These are phyloP conservation scores for Casuarina glauca DNA, from an alignment of 306 rosid species.

Conservation along the genomic window DNA sequence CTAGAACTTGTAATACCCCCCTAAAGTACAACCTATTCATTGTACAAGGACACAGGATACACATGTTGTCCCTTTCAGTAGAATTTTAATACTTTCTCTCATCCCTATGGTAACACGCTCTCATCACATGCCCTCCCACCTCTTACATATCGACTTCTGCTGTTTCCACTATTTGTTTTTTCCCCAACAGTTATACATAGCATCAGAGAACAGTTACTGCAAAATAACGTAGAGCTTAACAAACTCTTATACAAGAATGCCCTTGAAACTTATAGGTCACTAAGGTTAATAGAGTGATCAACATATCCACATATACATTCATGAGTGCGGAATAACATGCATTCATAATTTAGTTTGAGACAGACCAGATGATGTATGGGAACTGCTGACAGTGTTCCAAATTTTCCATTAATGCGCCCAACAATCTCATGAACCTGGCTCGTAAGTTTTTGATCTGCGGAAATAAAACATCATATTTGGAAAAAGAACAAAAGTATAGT, in stretches of 20 bases:
- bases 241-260: neutral
- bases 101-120: neutral
- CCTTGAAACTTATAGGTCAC: neutral
- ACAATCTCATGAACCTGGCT: constrained; percentile 97
- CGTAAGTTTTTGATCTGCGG: constrained; percentile 86
- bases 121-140: neutral
- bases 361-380: constrained; percentile 93
- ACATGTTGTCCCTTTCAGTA: neutral
- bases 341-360: constrained; percentile 15
- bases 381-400: constrained; percentile 74
- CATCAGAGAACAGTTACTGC: neutral
- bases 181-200: neutral
- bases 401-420: constrained; percentile 91
- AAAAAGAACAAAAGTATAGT: neutral
- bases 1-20: neutral
- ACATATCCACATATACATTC: neutral
- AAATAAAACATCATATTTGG: constrained; percentile 34
- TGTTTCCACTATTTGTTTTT: neutral
- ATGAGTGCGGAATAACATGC: neutral
- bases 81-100: neutral
- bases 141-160: neutral
- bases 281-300: neutral
- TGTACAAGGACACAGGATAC: neutral
- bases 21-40: neutral
- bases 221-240: neutral